Percentiles rank a stretch among this genome's conserved stretches.
phyloP scores from a whole-genome alignment of 1,139 yeast genomes.

The Protomyces inundatus region DNA sequence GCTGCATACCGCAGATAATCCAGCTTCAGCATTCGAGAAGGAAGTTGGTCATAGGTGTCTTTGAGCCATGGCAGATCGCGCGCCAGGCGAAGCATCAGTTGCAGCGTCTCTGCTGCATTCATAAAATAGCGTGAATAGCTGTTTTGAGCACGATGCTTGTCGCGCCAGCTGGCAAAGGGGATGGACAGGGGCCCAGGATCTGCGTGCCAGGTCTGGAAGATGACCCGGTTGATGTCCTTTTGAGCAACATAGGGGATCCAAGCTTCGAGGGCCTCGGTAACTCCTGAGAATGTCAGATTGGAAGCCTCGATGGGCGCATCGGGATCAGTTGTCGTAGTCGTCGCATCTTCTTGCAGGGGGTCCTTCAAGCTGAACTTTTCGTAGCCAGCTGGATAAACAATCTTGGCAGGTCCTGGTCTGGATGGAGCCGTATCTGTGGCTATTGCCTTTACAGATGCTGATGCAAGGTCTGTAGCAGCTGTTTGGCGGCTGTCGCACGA shows the following conservation, averaged over 20 bases:
- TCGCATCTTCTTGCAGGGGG: background rate
- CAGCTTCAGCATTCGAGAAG: conserved; percentile 72
- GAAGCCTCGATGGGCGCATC: too few relatives aligned
- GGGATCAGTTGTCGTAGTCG: background rate
- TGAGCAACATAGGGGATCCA: background rate
- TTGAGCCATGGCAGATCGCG: conserved; percentile 12
- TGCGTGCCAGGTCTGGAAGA: conserved; percentile 12
- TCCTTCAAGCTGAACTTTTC: background rate
- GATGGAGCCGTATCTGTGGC: too few relatives aligned
- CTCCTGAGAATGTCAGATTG: background rate
- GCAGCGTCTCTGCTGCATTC: background rate
- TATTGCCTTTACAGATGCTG: too few relatives aligned
- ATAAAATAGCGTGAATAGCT: conserved; percentile 11
- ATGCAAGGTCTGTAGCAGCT: too few relatives aligned
- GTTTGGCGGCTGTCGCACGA: too few relatives aligned
- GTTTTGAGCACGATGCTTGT: background rate
- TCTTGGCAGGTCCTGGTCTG: background rate
- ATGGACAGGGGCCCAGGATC: conserved; percentile 7
- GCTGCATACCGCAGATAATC: conserved; percentile 87
- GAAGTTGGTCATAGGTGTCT: conserved; percentile 78
- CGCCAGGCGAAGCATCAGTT: background rate
- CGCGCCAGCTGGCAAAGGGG: conserved; percentile 16
- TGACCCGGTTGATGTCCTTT: conserved; percentile 8
- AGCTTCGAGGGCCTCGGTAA: background rate
- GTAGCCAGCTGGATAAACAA: background rate